These are phyloP conservation scores for Nemania serpens DNA, from an alignment of 2,329 filamentous ascomycete species.

Conservation along the genomic window DNA sequence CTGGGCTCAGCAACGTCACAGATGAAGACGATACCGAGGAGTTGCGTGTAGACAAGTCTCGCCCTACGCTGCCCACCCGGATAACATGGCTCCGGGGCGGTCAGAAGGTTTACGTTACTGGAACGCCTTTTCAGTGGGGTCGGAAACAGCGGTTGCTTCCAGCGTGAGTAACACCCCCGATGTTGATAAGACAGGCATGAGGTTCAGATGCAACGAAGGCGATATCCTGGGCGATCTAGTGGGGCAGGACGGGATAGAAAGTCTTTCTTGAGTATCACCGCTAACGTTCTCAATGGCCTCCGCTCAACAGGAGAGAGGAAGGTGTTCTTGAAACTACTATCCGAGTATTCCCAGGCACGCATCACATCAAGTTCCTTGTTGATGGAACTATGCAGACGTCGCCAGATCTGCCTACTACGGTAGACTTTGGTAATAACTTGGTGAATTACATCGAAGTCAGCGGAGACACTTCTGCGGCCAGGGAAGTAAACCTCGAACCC, in stretches of 20 bases:
- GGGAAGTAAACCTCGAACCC: conserved; percentile 39
- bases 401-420: conserved; percentile 85
- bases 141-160: conserved; percentile 86
- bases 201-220: background rate
- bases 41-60: conserved; percentile 73
- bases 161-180: conserved; percentile 65
- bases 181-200: conserved; percentile 26
- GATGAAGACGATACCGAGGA: conserved; percentile 83
- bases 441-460: conserved; percentile 98
- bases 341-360: conserved; percentile 87
- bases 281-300: conserved; percentile 22
- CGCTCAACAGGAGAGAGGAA: conserved; percentile 51
- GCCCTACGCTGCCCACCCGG: conserved; percentile 78
- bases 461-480: conserved; percentile 49
- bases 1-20: conserved; percentile 64
- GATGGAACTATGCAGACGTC: conserved; percentile 93
- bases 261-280: background rate
- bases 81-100: conserved; percentile 85
- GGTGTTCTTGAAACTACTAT: conserved; percentile 77
- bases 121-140: conserved; percentile 97
- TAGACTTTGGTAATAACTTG: conserved; percentile 96
- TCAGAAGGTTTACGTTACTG: conserved; percentile 93
- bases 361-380: conserved; percentile 95
- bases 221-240: background rate
- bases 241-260: background rate